Evolutionary conservation across 345 rosid species (phyloP).

Genomic region (Salix udensis): DNA sequence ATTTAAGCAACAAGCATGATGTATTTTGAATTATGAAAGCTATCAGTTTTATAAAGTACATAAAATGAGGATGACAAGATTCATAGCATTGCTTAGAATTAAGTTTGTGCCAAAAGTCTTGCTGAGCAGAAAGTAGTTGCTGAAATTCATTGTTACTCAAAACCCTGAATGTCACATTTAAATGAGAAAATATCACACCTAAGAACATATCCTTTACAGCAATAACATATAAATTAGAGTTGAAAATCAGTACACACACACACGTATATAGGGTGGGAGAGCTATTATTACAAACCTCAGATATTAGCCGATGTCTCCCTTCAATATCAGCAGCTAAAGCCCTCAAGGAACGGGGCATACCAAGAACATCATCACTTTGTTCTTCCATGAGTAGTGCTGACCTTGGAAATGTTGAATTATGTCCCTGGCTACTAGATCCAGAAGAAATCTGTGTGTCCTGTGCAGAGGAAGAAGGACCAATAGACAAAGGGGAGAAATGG

Average conservation of each 20-base stretch:
- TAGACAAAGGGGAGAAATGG: slow-evolving; percentile 43
- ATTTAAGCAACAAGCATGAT: not conserved
- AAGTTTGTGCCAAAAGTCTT: not conserved
- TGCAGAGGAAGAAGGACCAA: slow-evolving; percentile 54
- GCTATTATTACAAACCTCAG: slow-evolving; percentile 52
- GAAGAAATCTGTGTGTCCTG: slow-evolving; percentile 47
- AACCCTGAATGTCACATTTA: not conserved
- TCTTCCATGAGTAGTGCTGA: slow-evolving; percentile 52
- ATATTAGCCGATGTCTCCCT: slow-evolving; percentile 64
- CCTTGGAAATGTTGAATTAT: slow-evolving; percentile 46
- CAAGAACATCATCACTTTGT: slow-evolving; percentile 47
- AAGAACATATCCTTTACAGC: not conserved
- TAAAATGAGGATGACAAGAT: not conserved
- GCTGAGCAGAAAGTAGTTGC: not conserved
- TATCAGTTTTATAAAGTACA: not conserved
- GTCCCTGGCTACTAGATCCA: slow-evolving; percentile 45
- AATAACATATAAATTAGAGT: slow-evolving; percentile 1
- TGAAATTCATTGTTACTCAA: not conserved
- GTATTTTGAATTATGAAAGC: not conserved
- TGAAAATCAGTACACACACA: slow-evolving; percentile 2
- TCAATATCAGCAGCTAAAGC: slow-evolving; percentile 62
- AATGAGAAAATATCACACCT: not conserved
- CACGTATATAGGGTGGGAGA: not conserved
- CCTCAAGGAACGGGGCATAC: slow-evolving; percentile 55
- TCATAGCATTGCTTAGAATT: not conserved